Conservation (phyloP, 2,329 filamentous ascomycete species). For the Beauveria medogensis region DNA sequence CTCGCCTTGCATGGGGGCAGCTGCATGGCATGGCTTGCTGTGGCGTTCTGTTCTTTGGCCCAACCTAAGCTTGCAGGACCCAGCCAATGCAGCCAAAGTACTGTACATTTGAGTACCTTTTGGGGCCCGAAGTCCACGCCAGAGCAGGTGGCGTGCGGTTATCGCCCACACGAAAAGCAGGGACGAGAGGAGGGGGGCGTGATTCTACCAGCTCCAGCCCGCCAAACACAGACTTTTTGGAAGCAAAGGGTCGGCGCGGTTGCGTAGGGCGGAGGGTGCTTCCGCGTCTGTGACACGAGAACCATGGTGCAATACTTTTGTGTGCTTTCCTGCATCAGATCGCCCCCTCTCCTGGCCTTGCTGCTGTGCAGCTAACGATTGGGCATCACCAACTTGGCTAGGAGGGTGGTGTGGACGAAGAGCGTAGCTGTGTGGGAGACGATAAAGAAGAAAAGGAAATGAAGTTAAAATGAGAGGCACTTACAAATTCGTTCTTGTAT, state of each 20-base stretch:
- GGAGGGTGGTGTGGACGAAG: not conserved
- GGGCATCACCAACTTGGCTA: not conserved
- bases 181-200: not conserved
- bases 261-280: not conserved
- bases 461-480: not conserved
- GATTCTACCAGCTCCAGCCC: not conserved
- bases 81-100: not conserved
- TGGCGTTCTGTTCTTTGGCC: not conserved
- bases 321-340: not conserved
- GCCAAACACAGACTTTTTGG: not conserved
- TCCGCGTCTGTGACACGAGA: not conserved
- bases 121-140: not conserved
- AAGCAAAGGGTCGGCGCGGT: not conserved
- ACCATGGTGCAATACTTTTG: not conserved
- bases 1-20: not conserved
- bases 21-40: conserved; percentile 8
- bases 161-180: not conserved
- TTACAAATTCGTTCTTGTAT: not conserved
- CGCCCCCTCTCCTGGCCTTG: not conserved
- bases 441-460: not conserved
- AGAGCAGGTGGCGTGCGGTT: not conserved
- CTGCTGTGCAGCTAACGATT: not conserved
- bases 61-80: not conserved
- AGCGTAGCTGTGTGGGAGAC: no score
- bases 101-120: conserved; percentile 5